Percentiles rank a stretch among this genome's conserved stretches.
Conservation (phyloP, 441 rosid species). For the Erysimum pusillum region DNA sequence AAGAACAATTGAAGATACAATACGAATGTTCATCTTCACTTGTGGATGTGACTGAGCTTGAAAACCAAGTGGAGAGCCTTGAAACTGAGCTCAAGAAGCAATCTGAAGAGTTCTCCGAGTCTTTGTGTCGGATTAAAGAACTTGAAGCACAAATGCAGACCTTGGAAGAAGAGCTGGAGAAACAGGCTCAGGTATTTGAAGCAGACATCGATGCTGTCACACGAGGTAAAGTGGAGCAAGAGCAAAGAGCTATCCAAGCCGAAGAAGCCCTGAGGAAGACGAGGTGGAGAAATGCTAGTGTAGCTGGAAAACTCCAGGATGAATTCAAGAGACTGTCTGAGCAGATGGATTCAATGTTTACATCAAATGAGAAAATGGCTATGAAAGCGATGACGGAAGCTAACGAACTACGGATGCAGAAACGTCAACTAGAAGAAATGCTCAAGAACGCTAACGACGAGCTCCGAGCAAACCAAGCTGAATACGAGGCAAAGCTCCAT, state of each 20-base stretch:
- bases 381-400: conserved; percentile 57
- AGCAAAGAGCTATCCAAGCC: conserved; percentile 68
- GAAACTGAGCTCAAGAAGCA: conserved; percentile 69
- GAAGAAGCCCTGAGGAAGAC: conserved; percentile 67
- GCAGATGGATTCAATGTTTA: conserved; percentile 61
- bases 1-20: conserved; percentile 48
- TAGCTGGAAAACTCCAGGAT: conserved; percentile 67
- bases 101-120: conserved; percentile 59
- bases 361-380: conserved; percentile 61
- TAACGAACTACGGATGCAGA: conserved; percentile 55
- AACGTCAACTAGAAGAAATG: conserved; percentile 59
- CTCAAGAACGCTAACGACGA: conserved; percentile 62
- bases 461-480: conserved; percentile 55
- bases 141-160: conserved; percentile 58
- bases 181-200: conserved; percentile 58
- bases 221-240: conserved; percentile 61
- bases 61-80: conserved; percentile 60
- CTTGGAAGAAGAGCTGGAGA: conserved; percentile 56
- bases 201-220: conserved; percentile 57
- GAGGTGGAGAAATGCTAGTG: conserved; percentile 59
- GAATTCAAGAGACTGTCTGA: conserved; percentile 64
- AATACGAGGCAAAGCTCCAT: conserved; percentile 60
- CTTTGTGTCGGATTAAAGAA: conserved; percentile 57
- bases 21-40: conserved; percentile 54
- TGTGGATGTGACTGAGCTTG: conserved; percentile 58